Base-by-base conservation (phyloP, 2,329 filamentous ascomycete species). In the Trichoderma cornu-damae region DNA sequence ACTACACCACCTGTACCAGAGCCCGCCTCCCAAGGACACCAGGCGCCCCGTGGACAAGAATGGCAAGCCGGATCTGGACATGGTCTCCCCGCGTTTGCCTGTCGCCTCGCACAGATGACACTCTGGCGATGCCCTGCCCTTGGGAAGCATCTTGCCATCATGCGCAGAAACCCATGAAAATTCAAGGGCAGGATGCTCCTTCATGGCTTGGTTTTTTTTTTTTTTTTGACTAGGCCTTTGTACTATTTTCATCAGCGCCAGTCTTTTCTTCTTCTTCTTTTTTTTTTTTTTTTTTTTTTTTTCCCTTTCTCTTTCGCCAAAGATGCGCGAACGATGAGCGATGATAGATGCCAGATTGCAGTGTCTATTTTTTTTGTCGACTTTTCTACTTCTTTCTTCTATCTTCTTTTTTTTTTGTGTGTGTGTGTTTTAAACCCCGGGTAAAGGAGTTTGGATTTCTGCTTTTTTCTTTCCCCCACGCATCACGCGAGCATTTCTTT, bases 1-100 rank as follows among this genome's bases (percentile, higher is more conserved):
- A 59, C 73, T 85, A 59, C 79, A 88, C 61, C 75, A 76, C 40
- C 72, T 89, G 7, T 89, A 87, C 65, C 72, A 77, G 59, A 81
- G 84, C 14, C 14, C 16, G 18, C 49, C 59, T 20, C 6, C 42
- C 28, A 49, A 46, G 56, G 56, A 60, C 16, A n/a, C n/a, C n/a
- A 37, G 44, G 30, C 44, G 11, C 12, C 28, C 51, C 14, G 24
- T 47, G 40, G 48, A 48, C 18, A 54, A 42, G 48, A 54, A 38
- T 14, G 40, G 38, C n/a, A 58, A 30, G 24, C 16, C 49, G 18
- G 40, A 46, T 16, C 42, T 44, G 26, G 48, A 53, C 8, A 58
- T 46, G 30, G 38, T 58, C 34, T 24, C 38, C n/a, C 56, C 50
- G 24, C 56, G 46, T 20, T 24, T 54, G 24, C 48, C 50, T 32